These are phyloP conservation scores for Botryosphaeria dothidea DNA, from an alignment of 2,329 filamentous ascomycete genomes.

Conservation along the genomic window DNA sequence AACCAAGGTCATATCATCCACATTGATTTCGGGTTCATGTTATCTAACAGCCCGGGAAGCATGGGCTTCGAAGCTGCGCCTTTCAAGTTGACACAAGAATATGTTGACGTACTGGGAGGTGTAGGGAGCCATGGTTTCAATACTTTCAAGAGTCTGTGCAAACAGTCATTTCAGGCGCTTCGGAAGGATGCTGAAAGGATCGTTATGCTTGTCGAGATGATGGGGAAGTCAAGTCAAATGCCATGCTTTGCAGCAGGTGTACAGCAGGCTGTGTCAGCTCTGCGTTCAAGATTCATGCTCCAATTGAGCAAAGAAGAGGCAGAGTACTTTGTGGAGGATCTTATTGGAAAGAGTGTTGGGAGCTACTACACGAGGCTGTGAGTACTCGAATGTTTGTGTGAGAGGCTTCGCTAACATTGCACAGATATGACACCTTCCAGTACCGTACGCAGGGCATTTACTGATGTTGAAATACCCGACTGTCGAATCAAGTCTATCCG, in stretches of 20 bases:
- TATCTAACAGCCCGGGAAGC: conserved; percentile 80
- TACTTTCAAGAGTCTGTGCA: conserved; percentile 77
- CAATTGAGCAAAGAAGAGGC: conserved; percentile 82
- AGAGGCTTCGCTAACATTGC: background rate
- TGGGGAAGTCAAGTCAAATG: conserved; percentile 83
- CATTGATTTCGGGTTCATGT: conserved; percentile 89
- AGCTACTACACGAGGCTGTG: conserved; percentile 86
- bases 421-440: conserved; percentile 80
- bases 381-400: conserved; percentile 35
- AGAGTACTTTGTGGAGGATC: conserved; percentile 77
- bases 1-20: conserved; percentile 85
- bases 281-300: conserved; percentile 76
- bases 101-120: conserved; percentile 80
- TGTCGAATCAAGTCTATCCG: conserved; percentile 1
- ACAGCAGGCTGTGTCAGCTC: conserved; percentile 66
- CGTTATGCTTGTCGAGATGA: conserved; percentile 79
- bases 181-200: conserved; percentile 77
- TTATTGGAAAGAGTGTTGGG: conserved; percentile 78
- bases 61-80: conserved; percentile 85
- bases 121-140: conserved; percentile 69
- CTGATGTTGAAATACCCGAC: conserved; percentile 43
- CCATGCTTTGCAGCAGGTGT: conserved; percentile 77
- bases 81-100: conserved; percentile 84
- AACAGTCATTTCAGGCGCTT: conserved; percentile 80
- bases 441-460: conserved; percentile 88